Evolutionary conservation across 176 grass and related monocot genomes (phyloP), one percentile per base, ranked within the genome.

Genomic region (Puya raimondii): DNA sequence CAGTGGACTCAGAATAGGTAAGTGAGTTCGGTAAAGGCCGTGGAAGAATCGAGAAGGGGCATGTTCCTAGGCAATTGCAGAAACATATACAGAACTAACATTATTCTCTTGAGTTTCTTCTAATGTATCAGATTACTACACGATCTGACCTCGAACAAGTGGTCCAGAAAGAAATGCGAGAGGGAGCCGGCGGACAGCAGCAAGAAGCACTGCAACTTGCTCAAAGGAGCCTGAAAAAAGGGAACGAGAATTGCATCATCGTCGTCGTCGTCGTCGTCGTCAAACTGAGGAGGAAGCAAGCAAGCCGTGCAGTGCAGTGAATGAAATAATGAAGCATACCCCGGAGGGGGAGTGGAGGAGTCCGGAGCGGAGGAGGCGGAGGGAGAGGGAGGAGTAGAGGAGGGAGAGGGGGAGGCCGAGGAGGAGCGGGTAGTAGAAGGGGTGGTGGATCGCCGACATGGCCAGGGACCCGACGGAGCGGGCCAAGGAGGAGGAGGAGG

Each of bases 91-190:
- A 26, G 25, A 26, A 26, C 25, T 26, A 26, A 26, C 25, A 26
- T 2, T 26, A 26, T 26, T 2, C 25, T 26, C 2, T 2, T 26
- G 25, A 26, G 25, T 26, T 26, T 26, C 25, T 26, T 26, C 25
- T 26, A 26, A 26, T 26, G 25, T 26, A 42, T 42, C 33, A 42
- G 33, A 42, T 5, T 42, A 42, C 4, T 42, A 4, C 33, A 42
- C n/a, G n/a, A 42, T 42, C 65, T 82, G 51, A 96, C 91, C 88
- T 91, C 92, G 67, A 91, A 91, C 69, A 96, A 85, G 67, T 96
- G 92, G 68, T 96, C 92, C 81, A 96, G 78, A 78, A 96, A 96
- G 79, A 96, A 96, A 64, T 96, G 92, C 25, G 88, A 96, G 4
- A 96, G 81, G n/a, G 86, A 96, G 51, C 88, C 92, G 3, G 88